Base-by-base conservation (phyloP, 352 stramenopile species). In the Globisporangium nagaii region DNA sequence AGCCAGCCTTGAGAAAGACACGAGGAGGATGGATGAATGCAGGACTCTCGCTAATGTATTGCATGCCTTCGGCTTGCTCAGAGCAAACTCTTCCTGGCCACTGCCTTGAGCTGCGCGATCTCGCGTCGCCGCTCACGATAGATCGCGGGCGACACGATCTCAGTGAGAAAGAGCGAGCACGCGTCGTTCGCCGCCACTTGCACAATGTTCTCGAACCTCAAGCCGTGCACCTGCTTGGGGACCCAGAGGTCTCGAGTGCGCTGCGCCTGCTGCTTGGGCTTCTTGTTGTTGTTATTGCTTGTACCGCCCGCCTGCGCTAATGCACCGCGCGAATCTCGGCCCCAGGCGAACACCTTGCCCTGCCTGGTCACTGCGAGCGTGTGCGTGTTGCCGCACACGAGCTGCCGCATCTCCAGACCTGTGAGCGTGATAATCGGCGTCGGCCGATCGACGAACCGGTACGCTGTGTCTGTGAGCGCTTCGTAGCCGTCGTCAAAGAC, bases 401-500 rank as follows among this genome's bases (percentile, higher is more conserved):
- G 40, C 31, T 84, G 73, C 32, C 43, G 59, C 46, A 91, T 58
- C 42, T 81, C 66, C 12, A 78, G 34, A 5, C 80, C 80, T 25
- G 65, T 73, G 7, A 91, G 65, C 11, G 53, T 55, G 15, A 69
- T 61, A 25, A 88, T 54, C 0, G 56, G 55, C 19, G 66, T 84
- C 0, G 80, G 77, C 1, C 44, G 48, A 3, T 66, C 65, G 17
- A 84, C 63, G 39, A 74, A 88, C 11, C 70, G 73, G 53, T 90
- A 90, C 20, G 66, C 56, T 3, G 68, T 70, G 39, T 88, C 78
- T 1, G 80, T 90, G n/a, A 86, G 60, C 40, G 78, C 75, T 32
- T 90, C 80, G 42, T 88, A 88, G 1, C 80, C 80, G 30, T 90
- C 75, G 1, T 68, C 62, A 28, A 86, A 79, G n/a, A 67, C 46